phyloP scores from a whole-genome alignment of 2,329 filamentous ascomycete species.

The Diaporthe amygdali region DNA sequence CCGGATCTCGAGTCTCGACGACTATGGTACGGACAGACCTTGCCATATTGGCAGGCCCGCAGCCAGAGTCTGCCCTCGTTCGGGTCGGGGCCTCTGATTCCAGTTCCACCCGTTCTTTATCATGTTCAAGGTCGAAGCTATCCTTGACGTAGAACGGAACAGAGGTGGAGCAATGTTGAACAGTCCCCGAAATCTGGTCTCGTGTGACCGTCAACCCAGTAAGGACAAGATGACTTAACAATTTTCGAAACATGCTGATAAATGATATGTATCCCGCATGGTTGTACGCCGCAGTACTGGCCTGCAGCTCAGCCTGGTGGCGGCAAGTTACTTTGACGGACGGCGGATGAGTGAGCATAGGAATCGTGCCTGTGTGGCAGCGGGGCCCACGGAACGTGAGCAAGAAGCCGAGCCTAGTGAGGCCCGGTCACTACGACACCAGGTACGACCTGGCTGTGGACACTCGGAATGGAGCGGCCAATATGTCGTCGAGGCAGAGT shows the following conservation, averaged over 20 bases:
- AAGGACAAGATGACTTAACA: not conserved
- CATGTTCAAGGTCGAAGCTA: not conserved
- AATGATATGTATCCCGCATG: not conserved
- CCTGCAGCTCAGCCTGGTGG: too few relatives aligned
- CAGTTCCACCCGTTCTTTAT: not conserved
- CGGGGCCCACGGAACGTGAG: too few relatives aligned
- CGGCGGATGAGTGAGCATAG: too few relatives aligned
- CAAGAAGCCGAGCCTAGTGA: too few relatives aligned
- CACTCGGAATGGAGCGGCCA: not conserved
- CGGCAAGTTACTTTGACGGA: too few relatives aligned
- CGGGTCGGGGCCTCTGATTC: not conserved
- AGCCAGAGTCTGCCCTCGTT: not conserved
- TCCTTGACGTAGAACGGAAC: not conserved
- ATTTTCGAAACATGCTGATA: too few relatives aligned
- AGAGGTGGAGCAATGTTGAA: not conserved
- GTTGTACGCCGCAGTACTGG: too few relatives aligned
- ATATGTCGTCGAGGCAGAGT: not conserved
- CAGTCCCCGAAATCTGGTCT: too few relatives aligned
- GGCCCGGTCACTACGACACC: not conserved
- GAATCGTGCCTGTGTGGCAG: not conserved
- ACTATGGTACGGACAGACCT: not conserved
- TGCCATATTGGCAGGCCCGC: not conserved
- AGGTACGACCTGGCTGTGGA: not conserved
- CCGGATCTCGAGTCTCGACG: not conserved
- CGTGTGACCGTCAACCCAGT: not conserved